Base-by-base conservation (phyloP, 2,329 filamentous ascomycete species). In the Beauveria varroae region DNA sequence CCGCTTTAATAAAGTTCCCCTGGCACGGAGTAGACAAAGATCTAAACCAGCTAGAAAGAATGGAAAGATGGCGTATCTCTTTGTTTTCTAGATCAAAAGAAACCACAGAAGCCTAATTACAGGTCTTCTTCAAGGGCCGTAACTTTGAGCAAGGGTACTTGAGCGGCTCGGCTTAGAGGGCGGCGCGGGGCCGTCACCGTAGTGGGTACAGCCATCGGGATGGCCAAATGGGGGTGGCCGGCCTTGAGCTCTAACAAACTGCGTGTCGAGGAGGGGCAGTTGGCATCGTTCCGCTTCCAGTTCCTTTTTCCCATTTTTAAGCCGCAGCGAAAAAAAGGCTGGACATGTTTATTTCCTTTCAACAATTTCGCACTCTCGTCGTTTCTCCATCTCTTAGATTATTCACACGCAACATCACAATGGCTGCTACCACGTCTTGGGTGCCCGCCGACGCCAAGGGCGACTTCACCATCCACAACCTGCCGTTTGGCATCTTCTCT, bases 401-500 rank as follows among this genome's bases (percentile, higher is more conserved):
- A 14, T 8, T 49, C 24, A 44, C 28, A 46, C 20, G 47, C 47
- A 59, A n/a, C 34, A 43, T 61, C 59, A 57, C 53, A 62, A 62
- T 62, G 60, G 47, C 53, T 47, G 37, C 43, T 46, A 50, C 53
- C 20, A 60, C 52, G 26, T 46, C 65, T 3, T 64, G 63, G 63
- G 57, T 64, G n/a, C 55, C 63, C 16, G 60, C 61, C 40, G 63
- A 63, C 47, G 60, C 52, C 53, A 49, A 47, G 50, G 63, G 63
- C 57, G 63, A 74, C 66, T 91, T 91, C 74, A 89, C 87, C 12
- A 76, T 91, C 58, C 81, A 84, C 64, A 91, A 91, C 70, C 86
- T 91, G 62, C 88, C 88, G 1, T 91, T 91, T 68, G 88, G 88
- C 64, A 84, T 91, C 73, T 88, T 91, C 69, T 86, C 83, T 46